A percentile compares a stretch with the other conserved stretches of the same genome.
These are phyloP conservation scores for Podospora anserina DNA, from an alignment of 495 filamentous ascomycete species.

Conservation along the genomic window DNA sequence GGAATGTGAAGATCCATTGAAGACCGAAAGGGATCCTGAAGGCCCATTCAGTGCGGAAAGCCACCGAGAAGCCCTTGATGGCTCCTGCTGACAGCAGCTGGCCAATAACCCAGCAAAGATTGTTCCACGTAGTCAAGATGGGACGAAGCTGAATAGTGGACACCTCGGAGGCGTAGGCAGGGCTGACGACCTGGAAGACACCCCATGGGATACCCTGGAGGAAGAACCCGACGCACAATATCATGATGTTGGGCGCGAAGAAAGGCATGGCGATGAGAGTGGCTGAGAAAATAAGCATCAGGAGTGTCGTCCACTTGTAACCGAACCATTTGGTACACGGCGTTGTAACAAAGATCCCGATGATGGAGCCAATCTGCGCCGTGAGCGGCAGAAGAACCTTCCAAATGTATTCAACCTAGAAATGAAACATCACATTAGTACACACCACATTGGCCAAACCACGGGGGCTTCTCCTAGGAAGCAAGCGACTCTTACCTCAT, in stretches of 20 bases:
- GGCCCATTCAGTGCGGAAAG: conserved; percentile 50
- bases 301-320: conserved; percentile 54
- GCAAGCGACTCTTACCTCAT: conserved; percentile 25
- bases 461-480: neutral
- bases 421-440: conserved; percentile 2
- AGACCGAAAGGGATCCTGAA: conserved; percentile 61
- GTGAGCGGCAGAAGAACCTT: conserved; percentile 39
- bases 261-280: conserved; percentile 56
- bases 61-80: conserved; percentile 49
- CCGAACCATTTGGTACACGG: conserved; percentile 60
- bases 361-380: conserved; percentile 43
- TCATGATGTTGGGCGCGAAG: conserved; percentile 58
- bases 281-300: conserved; percentile 44
- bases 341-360: conserved; percentile 63
- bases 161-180: conserved; percentile 61
- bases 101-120: conserved; percentile 67
- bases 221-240: conserved; percentile 63
- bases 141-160: conserved; percentile 52
- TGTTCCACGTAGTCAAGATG: conserved; percentile 65
- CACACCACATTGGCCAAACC: neutral
- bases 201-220: conserved; percentile 74
- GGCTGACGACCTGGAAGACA: conserved; percentile 52
- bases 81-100: conserved; percentile 62
- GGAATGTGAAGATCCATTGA: conserved; percentile 67
- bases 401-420: conserved; percentile 48